Percentiles rank a stretch among this genome's conserved stretches.
These are phyloP conservation scores for Cladosporium sphaerospermum DNA, from an alignment of 2,329 filamentous ascomycete species.

Conservation along the genomic window DNA sequence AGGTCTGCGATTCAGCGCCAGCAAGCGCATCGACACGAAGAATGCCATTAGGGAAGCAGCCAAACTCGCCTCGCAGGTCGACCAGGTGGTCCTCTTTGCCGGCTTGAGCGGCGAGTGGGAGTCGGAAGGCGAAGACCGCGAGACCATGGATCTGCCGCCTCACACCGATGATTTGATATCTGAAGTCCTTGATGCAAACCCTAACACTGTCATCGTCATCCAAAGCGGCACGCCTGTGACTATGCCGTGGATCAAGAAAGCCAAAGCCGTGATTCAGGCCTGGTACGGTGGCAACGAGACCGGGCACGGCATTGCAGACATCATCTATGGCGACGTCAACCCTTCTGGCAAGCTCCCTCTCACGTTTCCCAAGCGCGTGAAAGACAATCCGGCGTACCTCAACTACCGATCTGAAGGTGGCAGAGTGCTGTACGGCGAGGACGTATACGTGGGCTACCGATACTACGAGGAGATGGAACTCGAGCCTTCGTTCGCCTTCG, in stretches of 20 bases:
- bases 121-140: constrained; percentile 62
- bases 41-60: constrained; percentile 62
- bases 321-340: constrained; percentile 7
- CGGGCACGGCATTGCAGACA: constrained; percentile 9
- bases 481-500: constrained; percentile 7
- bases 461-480: constrained; percentile 11
- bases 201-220: constrained; percentile 65
- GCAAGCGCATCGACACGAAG: constrained; percentile 48
- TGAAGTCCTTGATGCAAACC: constrained; percentile 59
- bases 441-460: constrained; percentile 11
- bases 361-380: constrained; percentile 16
- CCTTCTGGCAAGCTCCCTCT: constrained; percentile 11
- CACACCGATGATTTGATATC: constrained; percentile 60
- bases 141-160: constrained; percentile 53
- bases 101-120: constrained; percentile 75
- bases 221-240: constrained; percentile 70
- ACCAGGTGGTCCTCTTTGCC: constrained; percentile 71
- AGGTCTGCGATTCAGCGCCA: constrained; percentile 55
- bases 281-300: constrained; percentile 15
- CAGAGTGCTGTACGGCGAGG: constrained; percentile 10
- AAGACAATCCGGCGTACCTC: constrained; percentile 58
- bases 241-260: constrained; percentile 63
- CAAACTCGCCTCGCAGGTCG: constrained; percentile 59
- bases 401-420: constrained; percentile 52
- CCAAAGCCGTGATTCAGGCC: constrained; percentile 57